phyloP scores from a whole-genome alignment of 352 stramenopile genomes.

The Phytophthora pinifolia region DNA sequence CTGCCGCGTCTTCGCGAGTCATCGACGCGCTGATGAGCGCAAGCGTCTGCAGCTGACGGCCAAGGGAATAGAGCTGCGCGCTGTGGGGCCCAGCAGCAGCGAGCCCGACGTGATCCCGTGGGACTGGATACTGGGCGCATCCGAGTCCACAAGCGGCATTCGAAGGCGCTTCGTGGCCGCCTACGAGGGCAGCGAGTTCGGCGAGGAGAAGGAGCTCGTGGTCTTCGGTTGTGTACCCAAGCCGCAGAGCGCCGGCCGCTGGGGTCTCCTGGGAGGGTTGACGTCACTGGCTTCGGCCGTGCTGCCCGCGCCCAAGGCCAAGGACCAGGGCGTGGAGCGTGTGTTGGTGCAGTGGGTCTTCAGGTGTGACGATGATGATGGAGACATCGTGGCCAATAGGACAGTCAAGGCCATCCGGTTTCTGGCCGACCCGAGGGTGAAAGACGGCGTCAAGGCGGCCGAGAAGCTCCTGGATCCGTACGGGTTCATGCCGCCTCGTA shows the following conservation, averaged over 20 bases:
- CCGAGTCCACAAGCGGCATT: conserved; percentile 25
- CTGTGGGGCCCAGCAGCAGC: conserved; percentile 1
- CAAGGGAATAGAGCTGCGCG: conserved; percentile 40
- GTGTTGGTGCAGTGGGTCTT: conserved; percentile 53
- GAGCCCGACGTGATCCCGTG: conserved; percentile 43
- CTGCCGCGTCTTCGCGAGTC: conserved; percentile 28
- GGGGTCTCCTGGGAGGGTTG: conserved; percentile 20
- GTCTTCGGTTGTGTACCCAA: conserved; percentile 38
- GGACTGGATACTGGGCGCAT: conserved; percentile 43
- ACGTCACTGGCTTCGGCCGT: conserved; percentile 28
- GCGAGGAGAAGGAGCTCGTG: conserved; percentile 33
- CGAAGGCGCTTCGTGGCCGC: conserved; percentile 25
- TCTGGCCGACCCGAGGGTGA: conserved; percentile 42
- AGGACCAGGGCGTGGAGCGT: conserved; percentile 24
- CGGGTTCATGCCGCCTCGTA: conserved; percentile 25
- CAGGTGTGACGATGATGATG: conserved; percentile 32
- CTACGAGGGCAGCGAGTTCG: conserved; percentile 21
- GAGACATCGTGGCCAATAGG: conserved; percentile 26
- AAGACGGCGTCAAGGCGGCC: conserved; percentile 17
- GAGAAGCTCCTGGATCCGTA: conserved; percentile 44
- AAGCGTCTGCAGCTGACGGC: conserved; percentile 33
- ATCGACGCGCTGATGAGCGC: conserved; percentile 26
- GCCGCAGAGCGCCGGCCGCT: conserved; percentile 6
- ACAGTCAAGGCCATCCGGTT: conserved; percentile 45
- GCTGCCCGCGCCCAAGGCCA: conserved; percentile 20